These are phyloP conservation scores for Durusdinium trenchii DNA, from an alignment of 73 alveolate species.

Conservation along the genomic window DNA sequence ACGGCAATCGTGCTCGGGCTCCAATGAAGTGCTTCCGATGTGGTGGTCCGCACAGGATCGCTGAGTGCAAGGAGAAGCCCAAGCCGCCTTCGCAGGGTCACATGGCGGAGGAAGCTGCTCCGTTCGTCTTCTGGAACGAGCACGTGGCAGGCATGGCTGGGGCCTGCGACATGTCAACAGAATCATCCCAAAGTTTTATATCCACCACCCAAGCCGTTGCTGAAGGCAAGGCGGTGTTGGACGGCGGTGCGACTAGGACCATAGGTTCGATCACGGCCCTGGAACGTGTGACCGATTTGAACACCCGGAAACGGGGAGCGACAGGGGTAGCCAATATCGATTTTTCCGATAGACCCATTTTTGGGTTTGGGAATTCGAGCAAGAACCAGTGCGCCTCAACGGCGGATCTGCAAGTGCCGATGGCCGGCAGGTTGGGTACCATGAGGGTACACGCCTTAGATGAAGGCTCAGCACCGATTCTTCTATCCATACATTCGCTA, in stretches of 20 bases:
- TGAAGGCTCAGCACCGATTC: background rate
- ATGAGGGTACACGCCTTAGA: constrained; percentile 7
- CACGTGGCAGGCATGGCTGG: background rate
- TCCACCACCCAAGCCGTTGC: background rate
- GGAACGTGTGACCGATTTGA: background rate
- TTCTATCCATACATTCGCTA: background rate
- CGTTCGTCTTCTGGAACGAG: background rate
- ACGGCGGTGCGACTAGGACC: constrained; percentile 2
- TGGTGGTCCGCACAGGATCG: constrained; percentile 12
- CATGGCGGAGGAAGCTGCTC: background rate
- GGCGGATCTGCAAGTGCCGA: background rate
- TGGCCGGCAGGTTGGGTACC: background rate
- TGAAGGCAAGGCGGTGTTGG: constrained; percentile 11
- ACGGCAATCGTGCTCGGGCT: background rate
- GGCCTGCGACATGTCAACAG: background rate
- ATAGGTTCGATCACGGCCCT: background rate
- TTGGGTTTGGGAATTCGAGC: constrained; percentile 9
- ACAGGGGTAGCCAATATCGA: background rate
- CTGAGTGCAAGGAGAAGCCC: background rate
- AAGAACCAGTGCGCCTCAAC: background rate
- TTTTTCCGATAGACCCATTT: background rate
- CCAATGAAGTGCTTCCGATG: background rate
- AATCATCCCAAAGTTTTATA: background rate
- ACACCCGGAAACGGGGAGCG: background rate
- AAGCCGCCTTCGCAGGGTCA: no score